Percentiles rank a stretch among this genome's conserved stretches.
Conservation (phyloP, 176 grass and related monocot species). For the Guadua angustifolia region DNA sequence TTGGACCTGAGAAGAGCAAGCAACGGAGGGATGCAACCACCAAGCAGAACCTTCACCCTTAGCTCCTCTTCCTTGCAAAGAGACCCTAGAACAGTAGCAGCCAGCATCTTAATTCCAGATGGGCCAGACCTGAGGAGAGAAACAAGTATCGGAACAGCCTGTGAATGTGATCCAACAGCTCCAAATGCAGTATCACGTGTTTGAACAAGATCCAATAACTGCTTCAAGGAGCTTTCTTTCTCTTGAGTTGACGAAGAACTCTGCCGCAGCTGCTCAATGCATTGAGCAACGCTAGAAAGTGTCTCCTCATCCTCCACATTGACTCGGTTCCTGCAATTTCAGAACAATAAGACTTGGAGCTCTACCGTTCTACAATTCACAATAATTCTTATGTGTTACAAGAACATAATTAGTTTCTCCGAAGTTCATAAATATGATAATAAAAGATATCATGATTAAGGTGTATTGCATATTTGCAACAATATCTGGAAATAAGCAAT, state of each 20-base stretch:
- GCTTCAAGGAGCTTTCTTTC: conserved; percentile 85
- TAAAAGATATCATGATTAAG: conserved; percentile 24
- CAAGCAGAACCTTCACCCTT: conserved; percentile 88
- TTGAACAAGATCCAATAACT: conserved; percentile 91
- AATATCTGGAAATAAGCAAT: not conserved
- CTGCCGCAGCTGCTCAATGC: conserved; percentile 85
- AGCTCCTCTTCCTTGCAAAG: conserved; percentile 95
- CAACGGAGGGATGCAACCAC: conserved; percentile 93
- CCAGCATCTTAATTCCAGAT: conserved; percentile 76
- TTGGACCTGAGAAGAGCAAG: conserved; percentile 82
- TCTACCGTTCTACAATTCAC: not conserved
- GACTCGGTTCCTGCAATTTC: conserved; percentile 61
- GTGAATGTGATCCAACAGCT: conserved; percentile 81
- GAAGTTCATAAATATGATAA: conserved; percentile 19
- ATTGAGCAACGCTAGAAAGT: conserved; percentile 86
- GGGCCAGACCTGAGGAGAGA: conserved; percentile 85
- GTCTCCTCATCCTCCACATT: conserved; percentile 92
- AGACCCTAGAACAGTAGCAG: conserved; percentile 86
- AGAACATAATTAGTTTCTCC: conserved; percentile 28
- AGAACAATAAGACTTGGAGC: conserved; percentile 30
- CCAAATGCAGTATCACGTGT: conserved; percentile 87
- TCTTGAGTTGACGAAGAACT: conserved; percentile 77
- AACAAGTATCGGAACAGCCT: conserved; percentile 89
- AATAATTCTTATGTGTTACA: conserved; percentile 7
- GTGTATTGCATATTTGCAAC: conserved; percentile 7